Conservation (phyloP, 192 early-diverging fungal genomes). For the Linnemannia hyalina region DNA sequence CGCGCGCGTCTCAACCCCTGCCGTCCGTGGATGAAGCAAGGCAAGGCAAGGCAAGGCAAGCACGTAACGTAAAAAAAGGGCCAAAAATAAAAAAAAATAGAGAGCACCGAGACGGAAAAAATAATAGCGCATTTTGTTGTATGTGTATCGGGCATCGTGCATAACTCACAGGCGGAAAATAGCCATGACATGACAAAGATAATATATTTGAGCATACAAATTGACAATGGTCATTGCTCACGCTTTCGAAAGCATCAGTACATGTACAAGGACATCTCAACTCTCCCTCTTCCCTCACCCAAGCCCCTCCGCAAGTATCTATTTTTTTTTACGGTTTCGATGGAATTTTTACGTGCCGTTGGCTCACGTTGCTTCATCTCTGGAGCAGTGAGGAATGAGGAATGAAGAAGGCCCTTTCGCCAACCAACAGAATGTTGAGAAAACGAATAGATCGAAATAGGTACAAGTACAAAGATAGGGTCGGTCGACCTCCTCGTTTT, state of each 20-base stretch:
- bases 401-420: background rate
- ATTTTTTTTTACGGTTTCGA: background rate
- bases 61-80: background rate
- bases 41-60: too few relatives aligned
- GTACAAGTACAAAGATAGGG: background rate
- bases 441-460: background rate
- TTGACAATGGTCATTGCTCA: too few relatives aligned
- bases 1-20: too few relatives aligned
- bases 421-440: background rate
- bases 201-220: background rate
- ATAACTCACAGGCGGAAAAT: background rate
- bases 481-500: background rate
- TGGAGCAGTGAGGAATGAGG: background rate
- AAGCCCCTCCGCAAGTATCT: background rate
- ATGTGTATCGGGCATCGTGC: background rate
- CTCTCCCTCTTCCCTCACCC: background rate
- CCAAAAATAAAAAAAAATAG: background rate
- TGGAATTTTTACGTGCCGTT: background rate
- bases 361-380: background rate
- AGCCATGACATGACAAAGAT: slow-evolving; percentile 1
- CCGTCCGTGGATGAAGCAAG: too few relatives aligned
- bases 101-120: background rate
- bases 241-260: too few relatives aligned
- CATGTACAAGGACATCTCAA: too few relatives aligned
- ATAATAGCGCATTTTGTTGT: slow-evolving; percentile 6